phyloP scores from a whole-genome alignment of 495 filamentous ascomycete species.

The Platismatia glauca region DNA sequence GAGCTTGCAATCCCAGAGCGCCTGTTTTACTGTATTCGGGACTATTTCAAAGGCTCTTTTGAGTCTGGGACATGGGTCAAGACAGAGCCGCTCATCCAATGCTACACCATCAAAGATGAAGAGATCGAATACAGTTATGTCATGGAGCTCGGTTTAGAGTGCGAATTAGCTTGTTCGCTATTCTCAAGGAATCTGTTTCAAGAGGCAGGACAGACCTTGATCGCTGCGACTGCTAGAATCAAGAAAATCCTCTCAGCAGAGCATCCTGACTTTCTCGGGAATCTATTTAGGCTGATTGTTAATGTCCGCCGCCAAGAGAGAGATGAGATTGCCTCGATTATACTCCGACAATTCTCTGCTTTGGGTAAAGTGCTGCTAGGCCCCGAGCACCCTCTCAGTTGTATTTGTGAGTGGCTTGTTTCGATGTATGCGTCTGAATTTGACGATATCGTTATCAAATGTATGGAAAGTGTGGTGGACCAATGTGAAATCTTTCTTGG shows the following conservation, averaged over 20 bases:
- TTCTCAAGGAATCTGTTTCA: background rate
- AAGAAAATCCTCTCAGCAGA: background rate
- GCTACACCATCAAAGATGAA: background rate
- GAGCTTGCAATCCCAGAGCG: slow-evolving; percentile 10
- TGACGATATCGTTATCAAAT: background rate
- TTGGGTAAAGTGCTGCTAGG: slow-evolving; percentile 6
- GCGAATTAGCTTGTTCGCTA: background rate
- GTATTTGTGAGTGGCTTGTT: background rate
- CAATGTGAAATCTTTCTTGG: slow-evolving; percentile 1
- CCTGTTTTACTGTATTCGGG: background rate
- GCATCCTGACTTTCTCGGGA: background rate
- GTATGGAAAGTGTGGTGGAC: background rate
- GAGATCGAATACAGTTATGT: fast-evolving
- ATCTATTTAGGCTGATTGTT: background rate
- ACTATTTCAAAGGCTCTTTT: slow-evolving; percentile 10
- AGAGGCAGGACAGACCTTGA: background rate
- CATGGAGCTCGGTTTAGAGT: background rate
- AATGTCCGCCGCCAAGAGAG: fast-evolving
- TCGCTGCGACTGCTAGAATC: background rate
- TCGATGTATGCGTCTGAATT: background rate
- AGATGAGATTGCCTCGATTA: background rate
- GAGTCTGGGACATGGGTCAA: slow-evolving; percentile 15
- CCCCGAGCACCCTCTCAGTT: background rate
- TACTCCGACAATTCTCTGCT: slow-evolving; percentile 1
- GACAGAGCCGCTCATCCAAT: background rate